Percentiles rank a stretch among this genome's conserved stretches.
phyloP scores from a whole-genome alignment of 345 rosid species.

The Rhodomyrtus tomentosa region DNA sequence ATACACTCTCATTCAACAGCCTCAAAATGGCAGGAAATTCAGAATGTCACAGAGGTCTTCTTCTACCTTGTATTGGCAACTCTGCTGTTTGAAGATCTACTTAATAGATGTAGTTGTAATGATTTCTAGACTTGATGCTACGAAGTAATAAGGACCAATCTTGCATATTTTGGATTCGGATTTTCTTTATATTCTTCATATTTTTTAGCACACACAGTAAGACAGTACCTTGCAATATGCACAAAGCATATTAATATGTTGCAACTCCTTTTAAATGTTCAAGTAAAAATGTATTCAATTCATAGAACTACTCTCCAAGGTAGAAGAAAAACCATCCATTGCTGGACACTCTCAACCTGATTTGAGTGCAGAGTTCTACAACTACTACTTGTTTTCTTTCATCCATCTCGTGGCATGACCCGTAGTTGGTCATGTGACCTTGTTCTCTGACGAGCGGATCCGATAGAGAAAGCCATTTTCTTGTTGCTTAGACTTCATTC shows the following conservation, averaged over 20 bases:
- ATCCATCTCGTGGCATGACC: constrained; percentile 9
- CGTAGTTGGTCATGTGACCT: background rate
- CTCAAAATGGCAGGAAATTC: no score
- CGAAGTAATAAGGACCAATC: background rate
- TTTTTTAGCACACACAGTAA: constrained; percentile 13
- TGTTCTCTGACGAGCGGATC: background rate
- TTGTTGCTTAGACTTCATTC: background rate
- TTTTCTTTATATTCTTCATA: constrained; percentile 6
- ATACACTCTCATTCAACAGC: no score
- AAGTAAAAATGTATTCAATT: background rate
- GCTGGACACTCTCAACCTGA: background rate
- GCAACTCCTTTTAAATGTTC: background rate
- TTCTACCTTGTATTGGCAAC: background rate
- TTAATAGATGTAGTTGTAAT: background rate
- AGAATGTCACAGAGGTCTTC: no score
- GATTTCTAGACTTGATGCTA: no score
- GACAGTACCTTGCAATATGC: background rate
- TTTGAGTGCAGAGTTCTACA: constrained; percentile 9
- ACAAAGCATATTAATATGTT: background rate
- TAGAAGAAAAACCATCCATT: background rate
- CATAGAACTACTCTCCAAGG: background rate
- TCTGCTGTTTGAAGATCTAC: background rate
- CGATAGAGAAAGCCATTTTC: background rate
- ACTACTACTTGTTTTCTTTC: constrained; percentile 16
- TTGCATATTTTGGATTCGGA: constrained; percentile 21